phyloP scores from a whole-genome alignment of 1,284 basidiomycete species.

The Pholiota adiposa region DNA sequence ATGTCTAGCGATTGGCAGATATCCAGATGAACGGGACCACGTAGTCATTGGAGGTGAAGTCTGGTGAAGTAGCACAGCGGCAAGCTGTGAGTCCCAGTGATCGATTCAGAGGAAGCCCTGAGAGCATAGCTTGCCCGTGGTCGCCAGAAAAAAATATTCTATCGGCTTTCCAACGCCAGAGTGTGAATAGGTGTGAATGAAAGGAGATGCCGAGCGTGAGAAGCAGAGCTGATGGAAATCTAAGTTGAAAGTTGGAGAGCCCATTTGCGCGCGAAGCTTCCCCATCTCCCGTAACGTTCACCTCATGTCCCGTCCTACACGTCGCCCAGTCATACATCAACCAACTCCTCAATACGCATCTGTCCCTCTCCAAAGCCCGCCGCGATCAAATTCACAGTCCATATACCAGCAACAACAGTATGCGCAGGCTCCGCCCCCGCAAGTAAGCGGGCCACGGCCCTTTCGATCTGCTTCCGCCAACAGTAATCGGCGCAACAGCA shows the following conservation, averaged over 20 bases:
- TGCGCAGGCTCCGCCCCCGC: neutral
- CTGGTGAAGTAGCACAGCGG: neutral
- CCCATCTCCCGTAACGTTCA: slow-evolving; percentile 26
- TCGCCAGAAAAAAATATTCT: neutral
- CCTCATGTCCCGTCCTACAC: slow-evolving; percentile 40
- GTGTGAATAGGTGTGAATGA: neutral
- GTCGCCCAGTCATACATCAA: slow-evolving; percentile 31
- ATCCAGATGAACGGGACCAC: neutral
- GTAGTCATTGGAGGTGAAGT: too few species aligned
- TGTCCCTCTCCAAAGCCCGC: slow-evolving; percentile 36
- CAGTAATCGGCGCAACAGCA: slow-evolving; percentile 23
- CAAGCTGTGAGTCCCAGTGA: neutral
- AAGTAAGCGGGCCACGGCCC: slow-evolving; percentile 29
- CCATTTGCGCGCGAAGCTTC: slow-evolving; percentile 14
- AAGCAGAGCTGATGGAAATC: slow-evolving; percentile 20
- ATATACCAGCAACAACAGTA: slow-evolving; percentile 27
- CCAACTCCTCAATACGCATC: slow-evolving; percentile 38
- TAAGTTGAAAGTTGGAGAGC: slow-evolving; percentile 25
- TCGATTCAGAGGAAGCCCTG: neutral
- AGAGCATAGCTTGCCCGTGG: neutral
- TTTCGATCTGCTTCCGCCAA: slow-evolving; percentile 31
- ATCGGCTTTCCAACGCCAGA: neutral
- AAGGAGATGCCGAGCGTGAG: slow-evolving; percentile 22
- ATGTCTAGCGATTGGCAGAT: neutral
- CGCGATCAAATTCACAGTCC: slow-evolving; percentile 20